These are phyloP conservation scores for Paecilomyces variotii DNA, from an alignment of 2,329 filamentous ascomycete species.

Conservation along the genomic window DNA sequence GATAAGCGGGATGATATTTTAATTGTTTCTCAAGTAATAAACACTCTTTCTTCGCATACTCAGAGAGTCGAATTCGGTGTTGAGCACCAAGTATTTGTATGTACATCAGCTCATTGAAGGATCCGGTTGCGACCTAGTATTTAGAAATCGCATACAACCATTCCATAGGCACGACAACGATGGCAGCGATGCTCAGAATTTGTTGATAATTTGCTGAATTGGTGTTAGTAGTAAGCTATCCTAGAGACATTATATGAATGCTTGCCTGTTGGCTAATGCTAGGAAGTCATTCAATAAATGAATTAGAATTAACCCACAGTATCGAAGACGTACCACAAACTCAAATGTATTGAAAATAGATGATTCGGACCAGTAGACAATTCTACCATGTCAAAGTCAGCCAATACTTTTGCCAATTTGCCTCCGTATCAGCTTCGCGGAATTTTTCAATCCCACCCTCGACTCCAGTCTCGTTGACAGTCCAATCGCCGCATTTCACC, in stretches of 20 bases:
- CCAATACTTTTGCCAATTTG: constrained; percentile 14
- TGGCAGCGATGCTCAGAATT: constrained; percentile 38
- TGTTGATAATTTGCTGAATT: no score
- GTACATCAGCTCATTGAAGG: constrained; percentile 54
- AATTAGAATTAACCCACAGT: no score
- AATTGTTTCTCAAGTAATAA: no score
- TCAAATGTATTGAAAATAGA: no score
- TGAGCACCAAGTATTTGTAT: constrained; percentile 55
- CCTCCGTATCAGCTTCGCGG: constrained; percentile 19
- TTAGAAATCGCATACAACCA: constrained; percentile 56
- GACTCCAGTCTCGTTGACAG: constrained; percentile 16
- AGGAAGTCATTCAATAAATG: no score
- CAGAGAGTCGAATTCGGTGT: constrained; percentile 49
- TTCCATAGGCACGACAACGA: constrained; percentile 50
- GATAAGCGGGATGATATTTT: no score
- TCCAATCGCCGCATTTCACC: constrained; percentile 19
- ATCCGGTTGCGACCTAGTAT: constrained; percentile 46
- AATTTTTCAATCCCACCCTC: constrained; percentile 22
- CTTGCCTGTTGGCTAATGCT: no score
- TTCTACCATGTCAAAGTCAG: no score
- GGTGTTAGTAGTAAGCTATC: no score
- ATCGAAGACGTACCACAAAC: no score
- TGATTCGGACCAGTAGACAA: no score
- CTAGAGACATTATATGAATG: no score
- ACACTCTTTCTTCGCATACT: constrained; percentile 39